Conservation (phyloP, 208 protist species). For the Histomonas meleagridis region DNA sequence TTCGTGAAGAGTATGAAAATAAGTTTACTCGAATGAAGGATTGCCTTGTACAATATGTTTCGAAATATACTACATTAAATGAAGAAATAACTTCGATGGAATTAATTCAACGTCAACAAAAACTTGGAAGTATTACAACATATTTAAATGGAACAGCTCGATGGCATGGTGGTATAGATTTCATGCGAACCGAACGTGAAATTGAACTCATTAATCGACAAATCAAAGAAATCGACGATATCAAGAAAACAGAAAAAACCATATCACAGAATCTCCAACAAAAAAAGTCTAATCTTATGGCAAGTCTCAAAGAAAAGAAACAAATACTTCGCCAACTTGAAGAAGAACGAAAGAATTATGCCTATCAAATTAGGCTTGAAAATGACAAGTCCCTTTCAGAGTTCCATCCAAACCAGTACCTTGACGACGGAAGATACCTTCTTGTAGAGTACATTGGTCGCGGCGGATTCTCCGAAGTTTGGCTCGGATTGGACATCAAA, state of each 20-base stretch:
- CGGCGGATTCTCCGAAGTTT: conserved; percentile 1
- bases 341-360: background rate
- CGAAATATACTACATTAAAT: background rate
- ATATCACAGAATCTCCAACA: background rate
- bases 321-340: background rate
- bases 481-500: background rate
- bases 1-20: background rate
- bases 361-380: background rate
- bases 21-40: background rate
- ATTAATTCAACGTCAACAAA: background rate
- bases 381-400: background rate
- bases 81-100: background rate
- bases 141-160: background rate
- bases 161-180: background rate
- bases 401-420: background rate
- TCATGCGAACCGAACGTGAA: background rate
- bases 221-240: background rate
- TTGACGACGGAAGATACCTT: background rate
- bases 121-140: background rate
- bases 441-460: background rate
- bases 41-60: background rate
- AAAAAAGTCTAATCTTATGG: background rate
- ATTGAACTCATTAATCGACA: background rate
- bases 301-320: background rate
- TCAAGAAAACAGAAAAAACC: background rate